Evolutionary conservation across 805 yeast species (phyloP), one percentile per base, ranked within the genome.

Genomic region (Komagataella ulmi): DNA sequence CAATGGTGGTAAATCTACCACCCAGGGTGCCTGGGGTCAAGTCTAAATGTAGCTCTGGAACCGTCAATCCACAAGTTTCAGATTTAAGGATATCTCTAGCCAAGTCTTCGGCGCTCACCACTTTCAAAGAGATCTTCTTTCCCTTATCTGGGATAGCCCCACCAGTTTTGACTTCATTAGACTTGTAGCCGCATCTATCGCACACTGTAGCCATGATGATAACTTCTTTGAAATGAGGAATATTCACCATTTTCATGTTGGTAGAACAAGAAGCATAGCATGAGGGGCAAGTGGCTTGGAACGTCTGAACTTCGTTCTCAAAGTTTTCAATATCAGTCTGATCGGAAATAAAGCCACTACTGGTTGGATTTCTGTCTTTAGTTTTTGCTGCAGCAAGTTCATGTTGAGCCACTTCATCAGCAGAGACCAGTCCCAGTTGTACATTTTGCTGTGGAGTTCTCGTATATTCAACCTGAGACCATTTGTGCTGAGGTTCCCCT

Each of bases 221-320:
- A 45, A 93, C 99, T 58, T 93, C 98, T 70, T 91, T 90, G 77
- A 93, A 93, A 69, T 93, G 98, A 18, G 99, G 99, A 58, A 93
- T 93, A 65, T 88, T 83, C 19, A 93, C 96, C 44, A 89, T 79
- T 71, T 93, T 93, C 99, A 93, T 93, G 64, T 90, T 95, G 2
- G 99, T 93, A 52, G 81, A 87, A 66, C 96, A 86, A 10, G 82
- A 80, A 53, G 77, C 77, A 58, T 75, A 78, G 68, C 99, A 93
- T 17, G 93, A 78, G 7, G 98, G 91, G 68, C 99, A 93, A 7
- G 96, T 79, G 3, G 97, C 96, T 46, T 76, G 75, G 72, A 93
- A 93, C 7, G 91, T 83, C 68, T 93, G 98, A 19, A 93, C 96
- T 67, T 93, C 99, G 59, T 86, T 88, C 51, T 77, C 76, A 60